phyloP scores from a whole-genome alignment of 768 basidiomycete species.

The Collybia sp. region DNA sequence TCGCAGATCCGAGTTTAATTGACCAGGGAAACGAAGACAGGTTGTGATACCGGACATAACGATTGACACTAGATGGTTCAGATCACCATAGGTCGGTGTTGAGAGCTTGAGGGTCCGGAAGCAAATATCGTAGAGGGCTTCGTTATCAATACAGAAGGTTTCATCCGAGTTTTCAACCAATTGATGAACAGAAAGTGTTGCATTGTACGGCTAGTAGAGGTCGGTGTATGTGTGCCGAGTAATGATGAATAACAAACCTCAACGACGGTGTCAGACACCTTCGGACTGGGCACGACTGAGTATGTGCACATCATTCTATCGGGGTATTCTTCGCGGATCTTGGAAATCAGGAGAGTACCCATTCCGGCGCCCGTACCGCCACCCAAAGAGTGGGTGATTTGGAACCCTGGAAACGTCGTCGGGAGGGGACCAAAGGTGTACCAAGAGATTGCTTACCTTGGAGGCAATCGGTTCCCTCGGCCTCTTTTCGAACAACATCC shows the following conservation, averaged over 20 bases:
- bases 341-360: constrained; percentile 98
- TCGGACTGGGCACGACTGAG: constrained; percentile 96
- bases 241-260: constrained; percentile 47
- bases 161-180: constrained; percentile 99
- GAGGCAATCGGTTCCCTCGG: constrained; percentile 94
- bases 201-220: constrained; percentile 85
- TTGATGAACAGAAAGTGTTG: constrained; percentile 96
- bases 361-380: constrained; percentile 99
- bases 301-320: constrained; percentile 99
- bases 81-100: constrained; percentile 94
- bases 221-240: neutral
- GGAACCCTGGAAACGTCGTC: constrained; percentile 65
- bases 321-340: constrained; percentile 98
- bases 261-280: constrained; percentile 98
- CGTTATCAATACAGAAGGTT: constrained; percentile 99
- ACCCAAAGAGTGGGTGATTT: constrained; percentile 97
- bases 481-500: constrained; percentile 98
- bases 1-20: constrained; percentile 96
- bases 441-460: constrained; percentile 65
- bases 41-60: constrained; percentile 99
- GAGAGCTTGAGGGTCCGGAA: constrained; percentile 96
- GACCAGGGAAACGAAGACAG: constrained; percentile 99
- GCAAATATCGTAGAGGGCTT: constrained; percentile 98
- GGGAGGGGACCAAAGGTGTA: constrained; percentile 1
- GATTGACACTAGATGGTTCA: constrained; percentile 95